These are phyloP conservation scores for Tuber microsphaerosporum DNA, from an alignment of 495 filamentous ascomycete species.

Conservation along the genomic window DNA sequence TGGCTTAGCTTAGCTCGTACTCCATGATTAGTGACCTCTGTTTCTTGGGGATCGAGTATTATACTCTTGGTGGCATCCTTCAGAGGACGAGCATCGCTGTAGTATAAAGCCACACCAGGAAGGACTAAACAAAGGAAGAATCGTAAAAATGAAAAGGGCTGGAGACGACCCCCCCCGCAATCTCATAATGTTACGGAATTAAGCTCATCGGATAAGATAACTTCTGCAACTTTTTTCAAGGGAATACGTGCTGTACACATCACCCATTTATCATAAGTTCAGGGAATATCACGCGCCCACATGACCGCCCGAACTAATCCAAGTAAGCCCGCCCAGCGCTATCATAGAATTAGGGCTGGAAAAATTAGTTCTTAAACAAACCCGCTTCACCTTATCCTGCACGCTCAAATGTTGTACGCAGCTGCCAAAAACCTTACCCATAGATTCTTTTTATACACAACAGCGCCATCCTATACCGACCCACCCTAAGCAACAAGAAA, in stretches of 20 bases:
- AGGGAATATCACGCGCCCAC: not conserved
- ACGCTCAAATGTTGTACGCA: not conserved
- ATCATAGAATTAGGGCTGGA: not conserved
- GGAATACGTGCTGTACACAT: too few relatives aligned
- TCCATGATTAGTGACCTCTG: too few relatives aligned
- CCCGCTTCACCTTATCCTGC: not conserved
- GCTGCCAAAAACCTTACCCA: not conserved
- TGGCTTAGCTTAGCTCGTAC: too few relatives aligned
- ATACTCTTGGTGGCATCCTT: too few relatives aligned
- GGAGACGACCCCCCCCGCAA: not conserved
- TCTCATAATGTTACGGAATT: not conserved
- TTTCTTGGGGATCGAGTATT: too few relatives aligned
- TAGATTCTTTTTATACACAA: slow-evolving; percentile 5
- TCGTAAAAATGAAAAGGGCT: not conserved
- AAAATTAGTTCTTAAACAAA: not conserved
- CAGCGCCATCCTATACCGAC: slow-evolving; percentile 2
- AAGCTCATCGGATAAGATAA: not conserved
- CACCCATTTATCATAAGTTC: not conserved
- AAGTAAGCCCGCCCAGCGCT: not conserved
- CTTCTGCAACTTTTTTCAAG: not conserved
- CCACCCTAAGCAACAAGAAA: not conserved
- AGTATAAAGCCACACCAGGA: too few relatives aligned
- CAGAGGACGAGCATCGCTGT: too few relatives aligned
- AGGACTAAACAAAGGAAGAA: not conserved
- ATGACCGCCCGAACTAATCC: not conserved